Evolutionary conservation across 1,284 basidiomycete genomes (phyloP).

Genomic region (Somion occarium): DNA sequence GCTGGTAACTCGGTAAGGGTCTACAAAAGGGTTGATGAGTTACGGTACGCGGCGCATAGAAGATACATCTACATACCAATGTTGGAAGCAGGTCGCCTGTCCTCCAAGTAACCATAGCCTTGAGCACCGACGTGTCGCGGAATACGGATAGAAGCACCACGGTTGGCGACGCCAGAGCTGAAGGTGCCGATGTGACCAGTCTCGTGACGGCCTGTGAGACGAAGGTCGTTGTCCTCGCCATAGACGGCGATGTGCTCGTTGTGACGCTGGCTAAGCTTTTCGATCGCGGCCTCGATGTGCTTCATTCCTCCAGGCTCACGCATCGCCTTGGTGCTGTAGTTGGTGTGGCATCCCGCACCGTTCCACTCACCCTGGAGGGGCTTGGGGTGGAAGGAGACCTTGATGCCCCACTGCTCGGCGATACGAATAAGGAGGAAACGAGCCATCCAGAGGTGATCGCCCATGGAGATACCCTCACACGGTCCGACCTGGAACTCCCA

Average conservation of each 20-base stretch:
- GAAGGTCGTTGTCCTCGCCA: conserved; percentile 93
- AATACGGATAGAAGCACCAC: conserved; percentile 94
- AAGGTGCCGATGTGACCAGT: conserved; percentile 94
- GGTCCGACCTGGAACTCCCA: conserved; percentile 99
- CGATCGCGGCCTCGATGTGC: conserved; percentile 90
- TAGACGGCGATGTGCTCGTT: conserved; percentile 94
- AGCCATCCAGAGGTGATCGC: conserved; percentile 97
- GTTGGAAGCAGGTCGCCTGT: conserved; percentile 96
- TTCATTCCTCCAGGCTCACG: conserved; percentile 94
- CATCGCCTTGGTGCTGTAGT: conserved; percentile 91
- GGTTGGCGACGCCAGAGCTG: conserved; percentile 95
- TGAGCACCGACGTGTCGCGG: conserved; percentile 89
- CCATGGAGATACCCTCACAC: conserved; percentile 97
- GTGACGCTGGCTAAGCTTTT: conserved; percentile 82
- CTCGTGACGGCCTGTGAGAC: conserved; percentile 93
- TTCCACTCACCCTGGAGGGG: conserved; percentile 99
- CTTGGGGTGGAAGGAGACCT: conserved; percentile 99
- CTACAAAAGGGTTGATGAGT: conserved; percentile 32
- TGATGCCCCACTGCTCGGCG: conserved; percentile 98
- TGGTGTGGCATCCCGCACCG: conserved; percentile 96
- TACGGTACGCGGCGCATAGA: conserved; percentile 9
- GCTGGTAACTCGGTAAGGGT: conserved; percentile 84
- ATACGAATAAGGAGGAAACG: conserved; percentile 91
- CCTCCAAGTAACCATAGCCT: conserved; percentile 95
- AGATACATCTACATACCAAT: conserved; percentile 60